A percentile compares a stretch with the other conserved stretches of the same genome.
Evolutionary conservation across 345 rosid species (phyloP).

Genomic region (Citrus sp.): DNA sequence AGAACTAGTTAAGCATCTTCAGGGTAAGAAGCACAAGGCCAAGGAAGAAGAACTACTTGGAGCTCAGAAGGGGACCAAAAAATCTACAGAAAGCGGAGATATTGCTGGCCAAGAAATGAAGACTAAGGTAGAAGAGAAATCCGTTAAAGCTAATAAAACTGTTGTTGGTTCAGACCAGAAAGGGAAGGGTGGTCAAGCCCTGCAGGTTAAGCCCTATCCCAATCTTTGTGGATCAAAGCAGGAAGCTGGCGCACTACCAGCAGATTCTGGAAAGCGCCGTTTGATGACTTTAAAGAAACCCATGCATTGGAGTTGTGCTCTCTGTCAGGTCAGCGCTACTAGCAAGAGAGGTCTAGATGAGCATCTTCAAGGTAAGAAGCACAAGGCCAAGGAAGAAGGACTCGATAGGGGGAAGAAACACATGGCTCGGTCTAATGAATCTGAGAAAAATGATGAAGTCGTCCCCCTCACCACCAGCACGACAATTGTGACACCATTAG

Average conservation of each 20-base stretch:
- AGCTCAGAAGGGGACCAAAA: background rate
- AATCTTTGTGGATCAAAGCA: too few species aligned
- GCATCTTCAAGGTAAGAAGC: background rate
- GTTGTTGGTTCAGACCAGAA: background rate
- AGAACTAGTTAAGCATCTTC: slow-evolving; percentile 22
- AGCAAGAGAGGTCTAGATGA: slow-evolving; percentile 28
- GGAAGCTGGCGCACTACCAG: slow-evolving; percentile 11
- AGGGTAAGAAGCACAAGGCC: background rate
- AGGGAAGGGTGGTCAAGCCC: background rate
- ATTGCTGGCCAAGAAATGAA: background rate
- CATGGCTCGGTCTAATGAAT: too few species aligned
- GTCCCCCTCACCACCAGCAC: too few species aligned
- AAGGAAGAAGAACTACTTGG: background rate
- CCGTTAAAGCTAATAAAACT: background rate
- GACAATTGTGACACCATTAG: too few species aligned
- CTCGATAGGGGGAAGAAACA: slow-evolving; percentile 16
- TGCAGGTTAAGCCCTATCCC: too few species aligned
- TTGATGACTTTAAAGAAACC: slow-evolving; percentile 21
- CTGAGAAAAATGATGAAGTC: too few species aligned
- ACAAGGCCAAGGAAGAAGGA: background rate
- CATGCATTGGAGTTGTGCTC: slow-evolving; percentile 45
- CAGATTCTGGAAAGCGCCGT: slow-evolving; percentile 4
- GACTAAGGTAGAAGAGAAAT: background rate
- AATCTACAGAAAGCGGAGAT: background rate
- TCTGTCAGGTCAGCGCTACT: slow-evolving; percentile 21